phyloP scores from a whole-genome alignment of 352 stramenopile genomes.

The Pythium oligandrum region DNA sequence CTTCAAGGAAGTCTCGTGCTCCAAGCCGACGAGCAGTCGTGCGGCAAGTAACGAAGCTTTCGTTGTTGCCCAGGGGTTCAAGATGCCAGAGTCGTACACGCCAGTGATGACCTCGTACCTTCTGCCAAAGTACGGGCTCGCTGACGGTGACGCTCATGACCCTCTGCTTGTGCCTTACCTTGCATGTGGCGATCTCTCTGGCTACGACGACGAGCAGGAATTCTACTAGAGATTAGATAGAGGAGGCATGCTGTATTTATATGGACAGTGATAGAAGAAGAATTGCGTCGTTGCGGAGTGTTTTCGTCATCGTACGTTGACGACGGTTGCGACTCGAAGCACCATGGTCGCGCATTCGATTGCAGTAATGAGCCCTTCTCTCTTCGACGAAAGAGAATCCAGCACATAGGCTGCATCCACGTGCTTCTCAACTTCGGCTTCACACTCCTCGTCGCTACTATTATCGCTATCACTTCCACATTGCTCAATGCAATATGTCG shows the following conservation, averaged over 20 bases:
- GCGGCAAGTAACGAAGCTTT: slow-evolving; percentile 96
- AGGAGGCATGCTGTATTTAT: slow-evolving; percentile 11
- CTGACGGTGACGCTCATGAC: slow-evolving; percentile 43
- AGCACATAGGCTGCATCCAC: slow-evolving; percentile 32
- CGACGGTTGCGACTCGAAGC: slow-evolving; percentile 30
- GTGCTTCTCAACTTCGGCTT: slow-evolving; percentile 11
- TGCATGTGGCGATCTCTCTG: slow-evolving; percentile 90
- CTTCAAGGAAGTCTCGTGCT: slow-evolving; percentile 94
- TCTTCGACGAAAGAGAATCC: slow-evolving; percentile 37
- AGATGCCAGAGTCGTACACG: slow-evolving; percentile 66
- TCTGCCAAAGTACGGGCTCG: slow-evolving; percentile 56
- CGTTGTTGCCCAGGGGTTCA: slow-evolving; percentile 95
- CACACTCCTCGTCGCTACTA: slow-evolving; percentile 1
- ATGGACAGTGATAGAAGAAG: background rate
- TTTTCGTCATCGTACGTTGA: slow-evolving; percentile 7
- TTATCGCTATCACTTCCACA: slow-evolving; percentile 1
- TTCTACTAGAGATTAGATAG: slow-evolving; percentile 36
- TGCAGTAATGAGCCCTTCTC: slow-evolving; percentile 31
- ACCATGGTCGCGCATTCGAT: slow-evolving; percentile 41
- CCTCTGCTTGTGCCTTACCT: slow-evolving; percentile 86
- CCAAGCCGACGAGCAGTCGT: slow-evolving; percentile 96
- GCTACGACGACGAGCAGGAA: slow-evolving; percentile 76
- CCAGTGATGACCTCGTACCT: slow-evolving; percentile 86
- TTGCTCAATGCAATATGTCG: background rate
- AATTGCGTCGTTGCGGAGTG: too few species aligned